phyloP scores from a whole-genome alignment of 768 basidiomycete genomes.

The Leccinum pellstonianum region DNA sequence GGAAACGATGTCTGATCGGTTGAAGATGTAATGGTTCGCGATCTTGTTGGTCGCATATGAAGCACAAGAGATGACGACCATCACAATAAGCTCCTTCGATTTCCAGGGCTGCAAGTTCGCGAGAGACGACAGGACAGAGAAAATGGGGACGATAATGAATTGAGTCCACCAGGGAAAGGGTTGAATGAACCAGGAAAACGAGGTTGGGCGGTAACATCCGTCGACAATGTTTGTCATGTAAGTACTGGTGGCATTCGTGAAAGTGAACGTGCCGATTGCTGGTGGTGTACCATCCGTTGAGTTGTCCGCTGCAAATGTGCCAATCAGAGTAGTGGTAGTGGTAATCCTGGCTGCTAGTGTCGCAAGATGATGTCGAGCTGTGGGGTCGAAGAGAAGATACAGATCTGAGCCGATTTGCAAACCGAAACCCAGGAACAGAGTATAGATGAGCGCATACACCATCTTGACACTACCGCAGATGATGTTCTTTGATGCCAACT shows the following conservation, averaged over 20 bases:
- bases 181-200: slow-evolving; percentile 76
- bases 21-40: slow-evolving; percentile 83
- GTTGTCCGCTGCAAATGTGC: slow-evolving; percentile 65
- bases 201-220: slow-evolving; percentile 70
- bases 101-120: slow-evolving; percentile 75
- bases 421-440: slow-evolving; percentile 81
- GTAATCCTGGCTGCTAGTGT: slow-evolving; percentile 51
- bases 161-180: slow-evolving; percentile 78
- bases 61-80: slow-evolving; percentile 82
- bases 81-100: slow-evolving; percentile 71
- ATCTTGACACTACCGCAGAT: slow-evolving; percentile 83
- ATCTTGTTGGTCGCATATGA: slow-evolving; percentile 78
- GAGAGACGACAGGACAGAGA: slow-evolving; percentile 70
- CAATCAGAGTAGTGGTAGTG: slow-evolving; percentile 52
- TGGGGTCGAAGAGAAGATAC: slow-evolving; percentile 67
- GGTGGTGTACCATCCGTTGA: slow-evolving; percentile 43
- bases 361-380: slow-evolving; percentile 51
- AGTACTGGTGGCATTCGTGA: slow-evolving; percentile 51
- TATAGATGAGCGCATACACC: slow-evolving; percentile 88
- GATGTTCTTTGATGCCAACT: slow-evolving; percentile 83
- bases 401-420: slow-evolving; percentile 83
- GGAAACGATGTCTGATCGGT: slow-evolving; percentile 80
- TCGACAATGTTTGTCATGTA: slow-evolving; percentile 48
- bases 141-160: slow-evolving; percentile 73
- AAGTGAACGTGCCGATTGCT: slow-evolving; percentile 62